phyloP scores from a whole-genome alignment of 2,329 filamentous ascomycete genomes.

The Verticillium longisporum region DNA sequence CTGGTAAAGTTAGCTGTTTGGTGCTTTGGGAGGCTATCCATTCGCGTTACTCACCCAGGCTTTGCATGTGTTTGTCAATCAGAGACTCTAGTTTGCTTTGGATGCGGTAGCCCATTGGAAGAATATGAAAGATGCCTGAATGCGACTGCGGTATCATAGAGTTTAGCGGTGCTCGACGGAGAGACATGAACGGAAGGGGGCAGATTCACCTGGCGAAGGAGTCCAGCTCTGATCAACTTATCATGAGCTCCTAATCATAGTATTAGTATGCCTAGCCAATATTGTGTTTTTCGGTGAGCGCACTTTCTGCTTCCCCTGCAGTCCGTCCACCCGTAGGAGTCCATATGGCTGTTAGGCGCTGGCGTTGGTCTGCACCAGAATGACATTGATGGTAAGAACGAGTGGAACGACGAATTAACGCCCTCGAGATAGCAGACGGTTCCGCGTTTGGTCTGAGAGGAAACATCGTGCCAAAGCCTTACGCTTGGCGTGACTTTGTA shows the following conservation, averaged over 20 bases:
- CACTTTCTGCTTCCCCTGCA: constrained; percentile 47
- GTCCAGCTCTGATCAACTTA: constrained; percentile 64
- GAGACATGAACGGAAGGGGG: background rate
- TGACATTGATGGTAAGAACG: background rate
- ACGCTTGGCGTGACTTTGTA: background rate
- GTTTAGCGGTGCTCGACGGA: background rate
- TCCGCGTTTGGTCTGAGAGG: background rate
- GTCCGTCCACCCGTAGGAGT: constrained; percentile 66
- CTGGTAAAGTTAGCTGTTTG: constrained; percentile 25
- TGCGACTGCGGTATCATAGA: constrained; percentile 55
- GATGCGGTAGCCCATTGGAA: constrained; percentile 80
- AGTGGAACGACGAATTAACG: too few species aligned
- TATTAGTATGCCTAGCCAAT: constrained; percentile 11
- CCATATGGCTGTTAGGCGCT: constrained; percentile 69
- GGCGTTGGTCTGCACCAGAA: background rate
- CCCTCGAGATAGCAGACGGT: background rate
- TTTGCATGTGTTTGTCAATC: constrained; percentile 84
- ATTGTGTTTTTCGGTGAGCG: constrained; percentile 3
- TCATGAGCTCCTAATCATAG: constrained; percentile 52
- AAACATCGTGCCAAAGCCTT: background rate
- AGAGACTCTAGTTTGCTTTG: constrained; percentile 81
- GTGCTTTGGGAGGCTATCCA: background rate
- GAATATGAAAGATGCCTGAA: constrained; percentile 84
- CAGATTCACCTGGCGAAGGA: constrained; percentile 58
- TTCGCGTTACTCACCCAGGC: constrained; percentile 44